These are phyloP conservation scores for Stephania japonica DNA, from an alignment of 164 flowering plant species.

Conservation along the genomic window DNA sequence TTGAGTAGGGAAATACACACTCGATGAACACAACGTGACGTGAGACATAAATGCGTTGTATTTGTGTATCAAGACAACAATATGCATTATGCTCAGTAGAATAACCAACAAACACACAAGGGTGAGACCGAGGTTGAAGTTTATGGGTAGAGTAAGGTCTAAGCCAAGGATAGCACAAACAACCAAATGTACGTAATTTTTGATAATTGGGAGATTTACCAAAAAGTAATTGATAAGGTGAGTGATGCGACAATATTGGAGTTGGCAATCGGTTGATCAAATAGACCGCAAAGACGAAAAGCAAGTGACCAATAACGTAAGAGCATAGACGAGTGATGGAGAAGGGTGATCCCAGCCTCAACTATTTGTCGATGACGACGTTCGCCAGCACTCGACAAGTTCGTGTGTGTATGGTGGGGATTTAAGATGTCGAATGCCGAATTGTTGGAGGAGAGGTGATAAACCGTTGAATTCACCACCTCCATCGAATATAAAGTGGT, in stretches of 20 bases:
- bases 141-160: neutral
- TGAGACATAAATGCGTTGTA: neutral
- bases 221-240: neutral
- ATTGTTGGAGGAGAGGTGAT: too few relatives aligned
- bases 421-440: neutral
- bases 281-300: neutral
- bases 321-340: neutral
- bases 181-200: neutral
- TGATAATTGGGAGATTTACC: neutral
- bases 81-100: neutral
- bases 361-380: neutral
- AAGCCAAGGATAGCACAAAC: slow-evolving; percentile 6
- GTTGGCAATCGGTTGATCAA: neutral
- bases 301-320: neutral
- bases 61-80: neutral
- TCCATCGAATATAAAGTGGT: neutral
- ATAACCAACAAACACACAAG: slow-evolving; percentile 3
- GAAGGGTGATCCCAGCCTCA: neutral
- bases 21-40: too few relatives aligned
- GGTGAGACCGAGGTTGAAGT: neutral
- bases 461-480: neutral
- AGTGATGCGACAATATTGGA: neutral
- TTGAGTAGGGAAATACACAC: too few relatives aligned
- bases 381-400: neutral
- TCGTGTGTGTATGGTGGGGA: neutral